Conservation (phyloP, 306 rosid species). For the Cucurbita maxima region DNA sequence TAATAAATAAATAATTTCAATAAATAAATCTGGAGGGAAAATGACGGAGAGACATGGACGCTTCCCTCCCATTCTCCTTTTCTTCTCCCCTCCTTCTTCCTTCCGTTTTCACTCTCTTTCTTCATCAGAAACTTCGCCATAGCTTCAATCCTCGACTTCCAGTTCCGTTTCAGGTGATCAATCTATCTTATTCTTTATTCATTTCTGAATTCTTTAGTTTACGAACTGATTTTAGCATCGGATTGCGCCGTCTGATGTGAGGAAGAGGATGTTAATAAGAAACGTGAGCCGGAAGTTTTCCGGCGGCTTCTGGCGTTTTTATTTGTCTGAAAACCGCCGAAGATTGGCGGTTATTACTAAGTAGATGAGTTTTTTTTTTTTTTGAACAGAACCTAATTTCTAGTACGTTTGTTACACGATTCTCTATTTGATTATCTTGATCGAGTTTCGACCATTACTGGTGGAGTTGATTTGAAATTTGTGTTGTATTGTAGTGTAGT, state of each 20-base stretch:
- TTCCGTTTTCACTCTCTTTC: not conserved
- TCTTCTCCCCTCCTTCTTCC: not conserved
- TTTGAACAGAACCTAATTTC: not conserved
- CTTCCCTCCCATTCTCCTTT: constrained; percentile 4
- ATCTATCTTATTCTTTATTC: not conserved
- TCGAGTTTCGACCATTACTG: not conserved
- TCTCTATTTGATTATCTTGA: not conserved
- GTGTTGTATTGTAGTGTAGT: not conserved
- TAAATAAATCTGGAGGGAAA: constrained; percentile 4
- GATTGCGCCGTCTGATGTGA: not conserved
- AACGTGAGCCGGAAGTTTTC: not conserved
- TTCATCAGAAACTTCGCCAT: not conserved
- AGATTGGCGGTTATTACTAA: not conserved
- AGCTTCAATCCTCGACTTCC: not conserved
- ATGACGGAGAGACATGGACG: not conserved
- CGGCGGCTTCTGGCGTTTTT: not conserved
- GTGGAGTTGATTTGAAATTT: not conserved
- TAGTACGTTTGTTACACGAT: not conserved
- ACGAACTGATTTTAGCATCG: not conserved
- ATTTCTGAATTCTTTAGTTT: not conserved
- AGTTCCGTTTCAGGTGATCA: not conserved
- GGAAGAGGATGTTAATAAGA: not conserved
- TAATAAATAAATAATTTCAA: not conserved
- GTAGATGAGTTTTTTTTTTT: not conserved
- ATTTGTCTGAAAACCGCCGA: not conserved